phyloP scores from a whole-genome alignment of 169 alveolate species.

The Plasmodium knowlesi region DNA sequence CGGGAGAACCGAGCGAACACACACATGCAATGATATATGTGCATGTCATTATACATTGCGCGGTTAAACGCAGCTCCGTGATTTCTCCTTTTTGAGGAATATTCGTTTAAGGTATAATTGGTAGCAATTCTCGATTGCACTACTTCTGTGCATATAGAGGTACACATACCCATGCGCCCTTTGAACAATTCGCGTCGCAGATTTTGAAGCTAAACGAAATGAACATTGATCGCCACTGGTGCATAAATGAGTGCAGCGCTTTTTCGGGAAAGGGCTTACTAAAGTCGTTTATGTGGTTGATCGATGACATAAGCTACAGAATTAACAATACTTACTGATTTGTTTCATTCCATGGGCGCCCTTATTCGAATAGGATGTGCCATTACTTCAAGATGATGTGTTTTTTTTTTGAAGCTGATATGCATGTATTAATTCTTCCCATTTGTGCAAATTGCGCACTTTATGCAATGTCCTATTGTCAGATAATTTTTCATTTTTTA shows the following conservation, averaged over 20 bases:
- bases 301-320: constrained; percentile 93
- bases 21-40: background rate
- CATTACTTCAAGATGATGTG: background rate
- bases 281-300: constrained; percentile 96
- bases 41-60: background rate
- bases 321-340: constrained; percentile 79
- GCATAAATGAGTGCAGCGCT: constrained; percentile 94
- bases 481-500: background rate
- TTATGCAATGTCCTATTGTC: background rate
- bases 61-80: background rate
- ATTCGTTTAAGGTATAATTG: background rate
- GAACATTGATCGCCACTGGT: constrained; percentile 93
- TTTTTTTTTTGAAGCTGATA: background rate
- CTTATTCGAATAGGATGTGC: background rate
- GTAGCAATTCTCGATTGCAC: background rate
- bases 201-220: constrained; percentile 85
- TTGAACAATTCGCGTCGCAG: constrained; percentile 22
- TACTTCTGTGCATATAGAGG: background rate
- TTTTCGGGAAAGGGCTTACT: constrained; percentile 94
- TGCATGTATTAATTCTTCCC: background rate
- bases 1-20: background rate
- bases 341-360: background rate
- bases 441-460: background rate
- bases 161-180: background rate
- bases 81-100: background rate